phyloP scores from a whole-genome alignment of 257 asterid species.

The Salvia miltiorrhiza region DNA sequence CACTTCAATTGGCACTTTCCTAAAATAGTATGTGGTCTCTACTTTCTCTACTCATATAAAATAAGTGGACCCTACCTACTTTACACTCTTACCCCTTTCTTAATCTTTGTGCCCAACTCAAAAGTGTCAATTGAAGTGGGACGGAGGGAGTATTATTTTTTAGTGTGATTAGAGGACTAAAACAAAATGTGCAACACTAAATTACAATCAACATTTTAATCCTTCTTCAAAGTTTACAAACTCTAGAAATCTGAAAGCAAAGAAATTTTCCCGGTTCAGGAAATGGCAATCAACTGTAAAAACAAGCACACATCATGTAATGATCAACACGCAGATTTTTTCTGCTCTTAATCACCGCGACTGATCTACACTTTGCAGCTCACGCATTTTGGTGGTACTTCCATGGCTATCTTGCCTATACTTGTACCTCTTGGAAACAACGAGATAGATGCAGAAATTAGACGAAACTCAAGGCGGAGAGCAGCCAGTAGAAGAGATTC shows the following conservation, averaged over 20 bases:
- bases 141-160: no score
- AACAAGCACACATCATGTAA: neutral
- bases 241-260: neutral
- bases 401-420: slow-evolving; percentile 35
- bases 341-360: no score
- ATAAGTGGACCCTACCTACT: no score
- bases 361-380: slow-evolving; percentile 13
- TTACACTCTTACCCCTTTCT: no score
- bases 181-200: neutral
- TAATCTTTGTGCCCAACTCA: no score
- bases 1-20: no score
- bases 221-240: neutral
- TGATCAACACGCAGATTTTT: no score
- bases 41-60: no score
- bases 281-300: neutral
- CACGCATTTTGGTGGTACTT: slow-evolving; percentile 4
- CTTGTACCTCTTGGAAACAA: slow-evolving; percentile 60
- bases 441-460: slow-evolving; percentile 54
- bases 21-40: no score
- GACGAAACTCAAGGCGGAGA: slow-evolving; percentile 39
- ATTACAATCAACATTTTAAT: neutral
- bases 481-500: slow-evolving; percentile 64
- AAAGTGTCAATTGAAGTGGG: no score
- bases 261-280: neutral
- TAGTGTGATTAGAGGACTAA: neutral